Percentiles rank a stretch among this genome's conserved stretches.
These are phyloP conservation scores for Calonectria pseudoreteaudii DNA, from an alignment of 2,329 filamentous ascomycete genomes.

Conservation along the genomic window DNA sequence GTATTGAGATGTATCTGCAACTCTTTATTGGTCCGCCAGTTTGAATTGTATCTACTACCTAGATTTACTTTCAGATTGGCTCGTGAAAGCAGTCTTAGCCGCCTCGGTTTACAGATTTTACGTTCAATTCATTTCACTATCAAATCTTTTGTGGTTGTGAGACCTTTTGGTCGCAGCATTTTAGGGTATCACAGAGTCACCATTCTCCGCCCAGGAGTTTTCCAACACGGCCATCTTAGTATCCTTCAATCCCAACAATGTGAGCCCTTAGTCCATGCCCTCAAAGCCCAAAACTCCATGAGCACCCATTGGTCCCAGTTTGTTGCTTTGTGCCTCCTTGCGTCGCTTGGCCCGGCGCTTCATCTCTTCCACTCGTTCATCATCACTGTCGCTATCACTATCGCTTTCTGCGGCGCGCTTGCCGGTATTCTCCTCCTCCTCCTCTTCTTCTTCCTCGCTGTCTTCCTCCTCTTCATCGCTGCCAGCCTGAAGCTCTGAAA, in stretches of 20 bases:
- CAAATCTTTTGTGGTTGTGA: neutral
- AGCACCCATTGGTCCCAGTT: conserved; percentile 62
- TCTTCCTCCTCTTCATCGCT: conserved; percentile 59
- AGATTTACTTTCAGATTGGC: neutral
- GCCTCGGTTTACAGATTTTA: neutral
- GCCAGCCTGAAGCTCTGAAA: conserved; percentile 63
- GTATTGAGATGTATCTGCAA: neutral
- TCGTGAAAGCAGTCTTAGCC: neutral
- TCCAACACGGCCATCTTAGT: neutral
- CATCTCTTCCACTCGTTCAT: conserved; percentile 50
- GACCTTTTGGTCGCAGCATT: conserved; percentile 1
- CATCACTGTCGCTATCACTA: conserved; percentile 57
- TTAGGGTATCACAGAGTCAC: conserved; percentile 30
- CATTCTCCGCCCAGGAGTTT: conserved; percentile 3
- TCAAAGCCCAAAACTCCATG: conserved; percentile 65
- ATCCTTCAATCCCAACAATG: neutral
- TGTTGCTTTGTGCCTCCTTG: conserved; percentile 55
- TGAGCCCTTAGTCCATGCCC: conserved; percentile 53
- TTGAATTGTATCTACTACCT: neutral
- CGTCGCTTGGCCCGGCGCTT: conserved; percentile 60
- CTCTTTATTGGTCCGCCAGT: no score
- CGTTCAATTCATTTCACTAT: conserved; percentile 4
- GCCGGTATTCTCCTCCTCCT: conserved; percentile 51
- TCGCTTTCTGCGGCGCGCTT: conserved; percentile 63
- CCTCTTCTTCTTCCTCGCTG: conserved; percentile 59